Conservation (phyloP, 1,139 yeast species). For the Ogataea hybrid region DNA sequence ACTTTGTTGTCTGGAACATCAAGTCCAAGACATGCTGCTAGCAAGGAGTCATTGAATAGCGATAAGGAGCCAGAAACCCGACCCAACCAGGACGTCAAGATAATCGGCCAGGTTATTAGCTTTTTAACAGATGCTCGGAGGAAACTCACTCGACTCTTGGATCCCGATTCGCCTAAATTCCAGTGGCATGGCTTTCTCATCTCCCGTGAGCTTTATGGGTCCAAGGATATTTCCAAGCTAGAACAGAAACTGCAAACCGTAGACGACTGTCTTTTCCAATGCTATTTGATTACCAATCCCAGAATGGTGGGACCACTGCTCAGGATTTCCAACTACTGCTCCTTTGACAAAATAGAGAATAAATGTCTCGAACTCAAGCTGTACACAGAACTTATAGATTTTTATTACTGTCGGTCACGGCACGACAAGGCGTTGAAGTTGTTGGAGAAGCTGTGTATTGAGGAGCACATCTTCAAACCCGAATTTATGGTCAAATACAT, state of each 20-base stretch:
- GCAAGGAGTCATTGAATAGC: constrained; percentile 11
- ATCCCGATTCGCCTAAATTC: constrained; percentile 35
- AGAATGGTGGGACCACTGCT: constrained; percentile 80
- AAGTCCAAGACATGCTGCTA: constrained; percentile 3
- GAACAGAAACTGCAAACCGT: constrained; percentile 47
- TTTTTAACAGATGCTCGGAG: constrained; percentile 53
- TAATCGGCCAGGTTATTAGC: constrained; percentile 25
- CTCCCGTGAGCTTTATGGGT: constrained; percentile 38
- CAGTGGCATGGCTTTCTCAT: constrained; percentile 47
- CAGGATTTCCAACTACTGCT: constrained; percentile 73
- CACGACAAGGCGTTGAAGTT: constrained; percentile 71
- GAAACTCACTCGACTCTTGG: constrained; percentile 42
- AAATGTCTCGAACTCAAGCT: constrained; percentile 51
- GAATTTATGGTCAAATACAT: constrained; percentile 57
- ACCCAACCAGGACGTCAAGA: constrained; percentile 10
- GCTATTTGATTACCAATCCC: constrained; percentile 67
- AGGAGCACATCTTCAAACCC: constrained; percentile 17
- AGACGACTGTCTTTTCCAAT: constrained; percentile 76
- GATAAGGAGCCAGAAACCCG: not conserved
- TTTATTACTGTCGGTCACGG: constrained; percentile 59
- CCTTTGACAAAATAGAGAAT: constrained; percentile 57
- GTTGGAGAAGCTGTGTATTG: constrained; percentile 37
- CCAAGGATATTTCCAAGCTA: constrained; percentile 22
- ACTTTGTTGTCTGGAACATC: constrained; percentile 10
- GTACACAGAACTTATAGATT: constrained; percentile 74